Evolutionary conservation across 139 green algal genomes (phyloP).

Genomic region (Chlorella sp.): DNA sequence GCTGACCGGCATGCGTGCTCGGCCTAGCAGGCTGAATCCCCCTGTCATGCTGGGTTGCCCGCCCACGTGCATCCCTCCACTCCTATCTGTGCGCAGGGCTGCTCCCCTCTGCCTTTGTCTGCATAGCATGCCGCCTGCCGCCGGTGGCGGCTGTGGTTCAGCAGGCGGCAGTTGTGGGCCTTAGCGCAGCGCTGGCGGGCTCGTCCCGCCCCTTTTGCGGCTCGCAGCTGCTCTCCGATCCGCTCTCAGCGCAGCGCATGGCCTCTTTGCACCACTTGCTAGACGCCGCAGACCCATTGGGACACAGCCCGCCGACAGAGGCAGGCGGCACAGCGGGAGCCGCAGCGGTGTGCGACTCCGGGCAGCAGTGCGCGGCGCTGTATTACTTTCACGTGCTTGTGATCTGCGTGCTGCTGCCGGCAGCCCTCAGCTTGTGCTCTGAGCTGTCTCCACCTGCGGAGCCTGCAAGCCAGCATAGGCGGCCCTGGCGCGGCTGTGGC

Average conservation of each 20-base stretch:
- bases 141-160: background rate
- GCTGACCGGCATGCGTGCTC: too few species aligned
- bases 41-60: background rate
- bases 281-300: background rate
- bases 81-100: background rate
- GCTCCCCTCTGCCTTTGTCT: background rate
- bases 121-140: background rate
- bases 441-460: too few species aligned
- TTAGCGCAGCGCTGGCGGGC: background rate
- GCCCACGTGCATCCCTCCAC: background rate
- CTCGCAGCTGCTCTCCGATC: background rate
- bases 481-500: too few species aligned
- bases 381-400: background rate
- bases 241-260: background rate
- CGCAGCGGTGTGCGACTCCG: too few species aligned
- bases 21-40: too few species aligned
- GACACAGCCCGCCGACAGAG: background rate
- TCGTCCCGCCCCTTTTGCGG: background rate
- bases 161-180: background rate
- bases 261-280: background rate
- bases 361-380: background rate
- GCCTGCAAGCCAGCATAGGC: too few species aligned
- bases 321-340: too few species aligned
- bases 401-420: background rate
- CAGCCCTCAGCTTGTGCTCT: too few species aligned